These are phyloP conservation scores for Mycena amicta DNA, from an alignment of 768 basidiomycete species.

Conservation along the genomic window DNA sequence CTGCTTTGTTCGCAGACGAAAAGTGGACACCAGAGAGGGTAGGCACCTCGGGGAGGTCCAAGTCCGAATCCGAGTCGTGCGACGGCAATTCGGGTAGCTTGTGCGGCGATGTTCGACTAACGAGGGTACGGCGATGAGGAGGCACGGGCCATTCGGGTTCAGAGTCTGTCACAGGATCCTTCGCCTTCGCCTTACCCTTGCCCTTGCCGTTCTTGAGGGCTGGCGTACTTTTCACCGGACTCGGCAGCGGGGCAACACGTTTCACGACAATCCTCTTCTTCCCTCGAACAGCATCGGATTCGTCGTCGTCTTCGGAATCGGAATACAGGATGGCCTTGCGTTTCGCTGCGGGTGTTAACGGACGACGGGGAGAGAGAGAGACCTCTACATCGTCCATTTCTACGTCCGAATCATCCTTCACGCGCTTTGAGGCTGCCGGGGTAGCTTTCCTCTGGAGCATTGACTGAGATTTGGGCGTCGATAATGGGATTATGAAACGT, in stretches of 20 bases:
- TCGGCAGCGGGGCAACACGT: neutral
- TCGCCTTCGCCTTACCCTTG: neutral
- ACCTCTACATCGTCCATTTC: neutral
- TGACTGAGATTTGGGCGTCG: slow-evolving; percentile 4
- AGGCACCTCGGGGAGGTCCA: slow-evolving; percentile 3
- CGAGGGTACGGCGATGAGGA: too few relatives aligned
- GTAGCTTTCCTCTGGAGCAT: too few relatives aligned
- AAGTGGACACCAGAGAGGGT: neutral
- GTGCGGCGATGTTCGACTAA: too few relatives aligned
- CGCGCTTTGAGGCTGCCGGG: too few relatives aligned
- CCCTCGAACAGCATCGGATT: too few relatives aligned
- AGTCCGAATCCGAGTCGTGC: slow-evolving; percentile 10
- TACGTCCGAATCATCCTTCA: neutral
- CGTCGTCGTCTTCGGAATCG: neutral
- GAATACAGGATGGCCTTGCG: too few relatives aligned
- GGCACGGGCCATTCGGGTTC: too few relatives aligned
- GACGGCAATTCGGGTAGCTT: slow-evolving; percentile 1
- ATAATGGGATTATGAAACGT: neutral
- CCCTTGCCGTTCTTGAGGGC: slow-evolving; percentile 1
- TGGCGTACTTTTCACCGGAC: neutral
- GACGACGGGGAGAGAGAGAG: neutral
- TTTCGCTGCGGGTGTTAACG: too few relatives aligned
- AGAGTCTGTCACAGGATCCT: too few relatives aligned
- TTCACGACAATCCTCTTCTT: too few relatives aligned
- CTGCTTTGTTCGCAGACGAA: neutral